phyloP scores from a whole-genome alignment of 192 early-diverging fungal species.

The Coemansia sp. region DNA sequence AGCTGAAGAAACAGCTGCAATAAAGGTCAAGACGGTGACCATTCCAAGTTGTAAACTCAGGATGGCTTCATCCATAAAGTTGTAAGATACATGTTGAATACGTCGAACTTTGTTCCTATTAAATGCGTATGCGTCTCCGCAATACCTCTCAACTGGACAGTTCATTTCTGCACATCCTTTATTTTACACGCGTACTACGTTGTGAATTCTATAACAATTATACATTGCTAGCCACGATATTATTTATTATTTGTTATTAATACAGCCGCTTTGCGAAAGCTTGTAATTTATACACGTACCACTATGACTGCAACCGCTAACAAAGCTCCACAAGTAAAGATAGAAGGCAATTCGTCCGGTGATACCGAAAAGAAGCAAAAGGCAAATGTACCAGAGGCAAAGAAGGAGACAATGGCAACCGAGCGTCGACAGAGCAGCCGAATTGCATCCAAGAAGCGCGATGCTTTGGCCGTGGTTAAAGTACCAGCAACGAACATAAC shows the following conservation, averaged over 20 bases:
- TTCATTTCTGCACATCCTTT: neutral
- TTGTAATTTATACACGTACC: neutral
- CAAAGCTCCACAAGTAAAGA: neutral
- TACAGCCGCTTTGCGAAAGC: too few species aligned
- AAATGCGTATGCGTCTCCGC: neutral
- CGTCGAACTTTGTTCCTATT: neutral
- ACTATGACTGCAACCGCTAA: neutral
- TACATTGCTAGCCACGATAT: neutral
- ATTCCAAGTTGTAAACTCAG: neutral
- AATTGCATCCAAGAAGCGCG: conserved; percentile 18
- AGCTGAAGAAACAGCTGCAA: conserved; percentile 1
- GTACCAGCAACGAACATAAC: neutral
- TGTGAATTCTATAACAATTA: neutral
- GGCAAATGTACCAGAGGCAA: neutral
- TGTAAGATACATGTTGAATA: neutral
- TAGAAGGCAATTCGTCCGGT: neutral
- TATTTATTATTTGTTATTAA: neutral
- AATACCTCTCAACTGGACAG: neutral
- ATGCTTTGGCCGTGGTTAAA: neutral
- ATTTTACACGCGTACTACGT: too few species aligned
- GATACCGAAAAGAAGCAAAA: neutral
- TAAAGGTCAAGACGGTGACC: neutral
- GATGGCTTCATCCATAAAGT: neutral
- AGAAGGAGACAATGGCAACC: neutral
- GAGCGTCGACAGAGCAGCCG: conserved; percentile 24